Conservation (phyloP, 2,329 filamentous ascomycete genomes). For the Cladophialophora carrionii region DNA sequence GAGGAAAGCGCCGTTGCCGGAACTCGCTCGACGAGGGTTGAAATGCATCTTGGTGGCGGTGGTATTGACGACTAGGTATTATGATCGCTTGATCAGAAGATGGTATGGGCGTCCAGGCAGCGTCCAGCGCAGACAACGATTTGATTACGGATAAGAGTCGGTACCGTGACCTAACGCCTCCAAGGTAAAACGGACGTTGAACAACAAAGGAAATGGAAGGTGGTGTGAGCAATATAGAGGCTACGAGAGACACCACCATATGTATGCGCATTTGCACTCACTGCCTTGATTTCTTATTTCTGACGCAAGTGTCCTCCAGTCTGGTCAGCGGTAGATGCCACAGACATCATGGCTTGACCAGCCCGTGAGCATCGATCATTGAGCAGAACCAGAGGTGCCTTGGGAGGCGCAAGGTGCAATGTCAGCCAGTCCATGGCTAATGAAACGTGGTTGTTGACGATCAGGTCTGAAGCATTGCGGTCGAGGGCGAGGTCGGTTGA, state of each 20-base stretch:
- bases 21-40: constrained; percentile 23
- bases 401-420: constrained; percentile 13
- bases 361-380: constrained; percentile 5
- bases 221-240: background rate
- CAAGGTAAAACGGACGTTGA: background rate
- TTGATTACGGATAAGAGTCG: background rate
- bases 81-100: background rate
- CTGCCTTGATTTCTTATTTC: constrained; percentile 13
- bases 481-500: constrained; percentile 6
- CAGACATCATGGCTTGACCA: constrained; percentile 27
- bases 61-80: constrained; percentile 17
- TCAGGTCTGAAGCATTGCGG: constrained; percentile 1
- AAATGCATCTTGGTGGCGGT: constrained; percentile 23
- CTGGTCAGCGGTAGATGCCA: constrained; percentile 33
- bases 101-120: constrained; percentile 1
- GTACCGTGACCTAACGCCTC: background rate
- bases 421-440: constrained; percentile 23
- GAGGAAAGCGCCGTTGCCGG: constrained; percentile 24
- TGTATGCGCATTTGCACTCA: constrained; percentile 13
- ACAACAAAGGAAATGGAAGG: constrained; percentile 10
- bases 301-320: constrained; percentile 3
- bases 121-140: constrained; percentile 26
- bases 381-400: constrained; percentile 1
- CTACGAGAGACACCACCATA: constrained; percentile 12
- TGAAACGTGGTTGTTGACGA: constrained; percentile 10